phyloP scores from a whole-genome alignment of 148 eudicot species.

The Heliamphora exappendiculata region DNA sequence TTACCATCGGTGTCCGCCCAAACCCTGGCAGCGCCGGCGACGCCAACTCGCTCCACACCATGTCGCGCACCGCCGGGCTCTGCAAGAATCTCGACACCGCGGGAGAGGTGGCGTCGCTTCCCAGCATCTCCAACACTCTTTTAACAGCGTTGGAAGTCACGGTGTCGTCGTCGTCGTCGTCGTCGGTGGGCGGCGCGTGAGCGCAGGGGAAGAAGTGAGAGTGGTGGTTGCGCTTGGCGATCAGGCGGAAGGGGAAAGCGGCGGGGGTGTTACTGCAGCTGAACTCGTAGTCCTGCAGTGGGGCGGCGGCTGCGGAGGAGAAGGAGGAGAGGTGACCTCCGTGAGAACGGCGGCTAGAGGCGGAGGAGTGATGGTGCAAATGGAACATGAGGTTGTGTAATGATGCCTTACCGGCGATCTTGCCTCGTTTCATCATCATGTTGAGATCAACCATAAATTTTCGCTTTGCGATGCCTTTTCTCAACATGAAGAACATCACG shows the following conservation, averaged over 20 bases:
- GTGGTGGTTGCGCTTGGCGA: conserved; percentile 7
- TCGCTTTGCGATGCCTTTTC: conserved; percentile 51
- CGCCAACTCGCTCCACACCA: conserved; percentile 21
- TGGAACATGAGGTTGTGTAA: conserved; percentile 44
- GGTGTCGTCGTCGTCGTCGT: conserved; percentile 16
- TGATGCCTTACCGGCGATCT: conserved; percentile 53
- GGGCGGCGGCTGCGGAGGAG: background rate
- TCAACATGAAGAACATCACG: conserved; percentile 47
- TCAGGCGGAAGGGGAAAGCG: conserved; percentile 28
- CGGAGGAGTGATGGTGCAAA: conserved; percentile 27
- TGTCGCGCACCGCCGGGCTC: conserved; percentile 46
- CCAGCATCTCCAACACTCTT: conserved; percentile 35
- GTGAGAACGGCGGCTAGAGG: conserved; percentile 3
- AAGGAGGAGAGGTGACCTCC: background rate
- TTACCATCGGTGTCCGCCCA: conserved; percentile 47
- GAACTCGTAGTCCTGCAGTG: conserved; percentile 91
- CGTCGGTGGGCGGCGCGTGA: conserved; percentile 13
- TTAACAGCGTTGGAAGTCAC: conserved; percentile 21
- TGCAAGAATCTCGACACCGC: conserved; percentile 26
- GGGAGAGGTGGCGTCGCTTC: background rate
- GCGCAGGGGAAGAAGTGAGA: conserved; percentile 9
- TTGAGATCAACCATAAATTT: conserved; percentile 49
- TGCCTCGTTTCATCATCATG: conserved; percentile 53
- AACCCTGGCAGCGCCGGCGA: conserved; percentile 50
- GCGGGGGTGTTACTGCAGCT: conserved; percentile 71